These are phyloP conservation scores for Onygena corvina DNA, from an alignment of 2,329 filamentous ascomycete genomes.

Conservation along the genomic window DNA sequence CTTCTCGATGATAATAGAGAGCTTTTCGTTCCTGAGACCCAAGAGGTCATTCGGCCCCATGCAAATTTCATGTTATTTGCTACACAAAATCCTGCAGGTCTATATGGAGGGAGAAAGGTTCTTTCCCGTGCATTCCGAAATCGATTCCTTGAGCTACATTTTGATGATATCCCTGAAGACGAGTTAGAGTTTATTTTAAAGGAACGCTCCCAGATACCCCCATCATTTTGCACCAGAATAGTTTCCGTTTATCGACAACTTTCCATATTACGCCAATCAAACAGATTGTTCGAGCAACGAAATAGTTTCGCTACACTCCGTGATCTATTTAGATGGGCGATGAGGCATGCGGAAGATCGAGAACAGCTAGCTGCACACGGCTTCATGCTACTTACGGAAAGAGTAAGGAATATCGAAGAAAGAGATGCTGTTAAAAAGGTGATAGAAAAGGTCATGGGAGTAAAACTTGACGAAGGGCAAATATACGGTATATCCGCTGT, in stretches of 20 bases:
- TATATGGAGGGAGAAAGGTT: constrained; percentile 90
- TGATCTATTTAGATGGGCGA: constrained; percentile 91
- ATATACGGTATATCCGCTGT: constrained; percentile 57
- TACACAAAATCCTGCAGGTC: constrained; percentile 88
- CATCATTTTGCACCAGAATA: constrained; percentile 81
- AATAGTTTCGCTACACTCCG: constrained; percentile 92
- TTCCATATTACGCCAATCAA: constrained; percentile 77
- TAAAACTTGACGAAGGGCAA: constrained; percentile 59
- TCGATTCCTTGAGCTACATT: constrained; percentile 90
- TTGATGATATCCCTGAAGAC: constrained; percentile 92
- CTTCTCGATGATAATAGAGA: constrained; percentile 94
- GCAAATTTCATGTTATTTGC: constrained; percentile 96
- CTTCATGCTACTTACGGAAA: constrained; percentile 90
- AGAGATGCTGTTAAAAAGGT: constrained; percentile 70
- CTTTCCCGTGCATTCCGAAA: constrained; percentile 93
- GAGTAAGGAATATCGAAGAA: constrained; percentile 85
- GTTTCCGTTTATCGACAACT: constrained; percentile 90
- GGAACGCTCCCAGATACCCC: constrained; percentile 74
- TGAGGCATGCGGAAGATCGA: constrained; percentile 69
- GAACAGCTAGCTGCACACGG: constrained; percentile 85
- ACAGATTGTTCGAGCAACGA: constrained; percentile 87
- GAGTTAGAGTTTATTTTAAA: constrained; percentile 88
- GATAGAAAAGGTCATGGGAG: constrained; percentile 83
- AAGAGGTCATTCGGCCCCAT: constrained; percentile 83
- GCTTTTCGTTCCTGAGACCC: constrained; percentile 88